A percentile compares a stretch with the other conserved stretches of the same genome.
phyloP scores from a whole-genome alignment of 306 rosid genomes.

The Rosa chinensis region DNA sequence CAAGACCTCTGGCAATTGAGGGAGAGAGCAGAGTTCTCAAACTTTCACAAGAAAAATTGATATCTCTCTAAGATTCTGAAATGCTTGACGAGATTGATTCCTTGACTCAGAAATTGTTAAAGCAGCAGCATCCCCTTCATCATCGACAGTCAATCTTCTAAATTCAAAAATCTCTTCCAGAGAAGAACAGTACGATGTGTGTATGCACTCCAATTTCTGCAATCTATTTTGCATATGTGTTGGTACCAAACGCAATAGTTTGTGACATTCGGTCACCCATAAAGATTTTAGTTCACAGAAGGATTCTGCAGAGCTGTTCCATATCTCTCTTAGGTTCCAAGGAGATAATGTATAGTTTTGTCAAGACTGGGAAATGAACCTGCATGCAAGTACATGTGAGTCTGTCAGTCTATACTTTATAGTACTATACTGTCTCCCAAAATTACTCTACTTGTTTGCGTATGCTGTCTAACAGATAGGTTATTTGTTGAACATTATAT shows the following conservation, averaged over 20 bases:
- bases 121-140: background rate
- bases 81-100: background rate
- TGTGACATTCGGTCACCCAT: too few species aligned
- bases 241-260: background rate
- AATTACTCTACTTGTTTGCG: too few species aligned
- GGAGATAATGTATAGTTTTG: rapidly evolving
- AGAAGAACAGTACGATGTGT: background rate
- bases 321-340: background rate
- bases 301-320: background rate
- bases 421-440: too few species aligned
- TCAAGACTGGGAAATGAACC: background rate
- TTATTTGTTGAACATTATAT: too few species aligned
- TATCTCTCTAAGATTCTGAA: background rate
- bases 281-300: too few species aligned
- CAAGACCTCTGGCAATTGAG: background rate
- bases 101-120: background rate
- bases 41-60: rapidly evolving
- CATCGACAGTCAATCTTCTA: background rate
- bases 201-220: background rate
- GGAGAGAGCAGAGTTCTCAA: background rate
- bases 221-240: background rate
- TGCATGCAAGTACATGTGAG: background rate
- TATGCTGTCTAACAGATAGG: too few species aligned
- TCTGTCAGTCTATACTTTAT: too few species aligned
- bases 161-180: background rate